A percentile compares a stretch with the other conserved stretches of the same genome.
These are phyloP conservation scores for Plasmodium gonderi DNA, from an alignment of 169 alveolate species.

Conservation along the genomic window DNA sequence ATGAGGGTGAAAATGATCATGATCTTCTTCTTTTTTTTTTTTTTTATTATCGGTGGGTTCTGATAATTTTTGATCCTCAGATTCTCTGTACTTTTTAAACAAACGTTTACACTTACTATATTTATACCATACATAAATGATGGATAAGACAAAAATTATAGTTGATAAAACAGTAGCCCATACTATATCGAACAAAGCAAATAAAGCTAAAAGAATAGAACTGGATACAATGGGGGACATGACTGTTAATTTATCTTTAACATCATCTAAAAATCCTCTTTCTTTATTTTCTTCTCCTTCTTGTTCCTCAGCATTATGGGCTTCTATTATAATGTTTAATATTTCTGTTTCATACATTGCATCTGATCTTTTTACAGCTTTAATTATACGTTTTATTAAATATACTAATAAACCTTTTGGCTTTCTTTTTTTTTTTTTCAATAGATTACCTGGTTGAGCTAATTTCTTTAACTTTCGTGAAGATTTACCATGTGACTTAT, in stretches of 20 bases:
- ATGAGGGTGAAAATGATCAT: background rate
- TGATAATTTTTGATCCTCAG: background rate
- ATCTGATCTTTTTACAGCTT: slow-evolving; percentile 2
- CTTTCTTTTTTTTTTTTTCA: background rate
- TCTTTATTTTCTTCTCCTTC: background rate
- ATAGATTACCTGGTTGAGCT: background rate
- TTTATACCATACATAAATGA: slow-evolving; percentile 7
- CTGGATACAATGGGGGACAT: background rate
- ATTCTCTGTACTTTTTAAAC: background rate
- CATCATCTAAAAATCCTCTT: background rate
- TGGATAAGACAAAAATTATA: background rate
- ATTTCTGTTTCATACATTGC: slow-evolving; percentile 33
- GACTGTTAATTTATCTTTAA: background rate
- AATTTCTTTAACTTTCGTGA: background rate
- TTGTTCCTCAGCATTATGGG: background rate
- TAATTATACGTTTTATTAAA: background rate
- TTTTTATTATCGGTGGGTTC: background rate
- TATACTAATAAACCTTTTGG: background rate
- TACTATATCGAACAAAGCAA: background rate
- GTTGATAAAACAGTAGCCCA: background rate
- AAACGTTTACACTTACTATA: slow-evolving; percentile 6
- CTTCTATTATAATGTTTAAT: background rate
- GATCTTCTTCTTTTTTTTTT: background rate
- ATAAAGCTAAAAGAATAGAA: background rate
- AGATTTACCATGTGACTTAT: background rate